A percentile compares a stretch with the other conserved stretches of the same genome.
Evolutionary conservation across 2,329 filamentous ascomycete genomes (phyloP).

Genomic region (Cladosporium sp.): DNA sequence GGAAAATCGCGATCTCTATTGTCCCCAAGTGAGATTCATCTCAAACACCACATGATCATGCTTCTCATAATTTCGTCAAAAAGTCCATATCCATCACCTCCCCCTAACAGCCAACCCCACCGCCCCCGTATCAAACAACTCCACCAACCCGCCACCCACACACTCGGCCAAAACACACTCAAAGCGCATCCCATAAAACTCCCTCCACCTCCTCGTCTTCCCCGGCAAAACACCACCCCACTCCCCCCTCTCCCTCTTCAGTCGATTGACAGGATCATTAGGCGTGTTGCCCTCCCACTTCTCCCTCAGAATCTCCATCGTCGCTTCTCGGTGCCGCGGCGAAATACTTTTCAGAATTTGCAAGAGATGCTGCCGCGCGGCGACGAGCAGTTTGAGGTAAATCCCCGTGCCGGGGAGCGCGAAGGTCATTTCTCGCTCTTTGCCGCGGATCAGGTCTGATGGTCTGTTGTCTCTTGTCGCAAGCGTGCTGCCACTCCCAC

Average conservation of each 20-base stretch:
- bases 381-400: constrained; percentile 61
- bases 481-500: constrained; percentile 47
- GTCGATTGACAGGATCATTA: constrained; percentile 41
- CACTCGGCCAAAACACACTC: constrained; percentile 69
- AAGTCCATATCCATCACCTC: too few species aligned
- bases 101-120: constrained; percentile 60
- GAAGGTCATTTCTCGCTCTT: constrained; percentile 42
- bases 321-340: constrained; percentile 56
- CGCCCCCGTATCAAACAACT: constrained; percentile 69
- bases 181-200: constrained; percentile 65
- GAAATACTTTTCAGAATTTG: constrained; percentile 53
- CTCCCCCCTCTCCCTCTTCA: constrained; percentile 52
- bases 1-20: too few species aligned
- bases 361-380: constrained; percentile 58
- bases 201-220: constrained; percentile 64
- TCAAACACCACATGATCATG: too few species aligned
- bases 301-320: constrained; percentile 58
- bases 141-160: constrained; percentile 63
- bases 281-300: constrained; percentile 66
- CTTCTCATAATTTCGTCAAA: neutral
- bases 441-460: neutral
- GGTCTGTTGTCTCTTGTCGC: constrained; percentile 24
- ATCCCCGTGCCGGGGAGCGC: constrained; percentile 63
- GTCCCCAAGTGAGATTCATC: too few species aligned
- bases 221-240: constrained; percentile 55